Evolutionary conservation across 2,329 filamentous ascomycete species (phyloP), one percentile per base, ranked within the genome.

Genomic region (Boeremia lycopersici): DNA sequence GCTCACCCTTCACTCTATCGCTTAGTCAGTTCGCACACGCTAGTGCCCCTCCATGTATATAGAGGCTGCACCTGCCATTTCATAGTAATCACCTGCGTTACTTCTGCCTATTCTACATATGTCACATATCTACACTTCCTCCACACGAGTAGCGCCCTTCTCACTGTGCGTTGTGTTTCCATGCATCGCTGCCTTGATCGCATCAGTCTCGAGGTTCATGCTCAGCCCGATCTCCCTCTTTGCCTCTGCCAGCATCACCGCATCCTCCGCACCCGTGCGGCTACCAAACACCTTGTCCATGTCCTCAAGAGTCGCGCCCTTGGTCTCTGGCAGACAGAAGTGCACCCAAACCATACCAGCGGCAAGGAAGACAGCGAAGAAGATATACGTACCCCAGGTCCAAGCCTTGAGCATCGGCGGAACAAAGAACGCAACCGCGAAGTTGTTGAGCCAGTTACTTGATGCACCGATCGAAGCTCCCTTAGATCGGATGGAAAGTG

Each of bases 401-500:
- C 72, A 70, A 10, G 56, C 49, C 25, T 61, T 62, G 6, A 76
- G 61, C 72, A 76, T 75, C 9, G 65, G 61, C 7, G 71, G 72
- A 19, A 69, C 69, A 47, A 65, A 67, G 50, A 74, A 66, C 6
- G 67, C 72, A 26, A 77, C 71, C 28, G 72, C 71, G 47, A 78
- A 77, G 52, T 77, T 76, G 45, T 69, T 70, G 26, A 70, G 53
- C 74, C 74, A 77, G 48, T 73, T 77, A 8, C 64, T 67, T 4
- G 71, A 74, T 2, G 72, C 71, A 17, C 68, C 69, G 36, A 76
- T 70, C 2, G 70, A 70, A 29, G 66, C 68, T 44, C 71, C 74
- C 56, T 75, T 74, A 26, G 73, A 69, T n/a, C 74, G 71, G 33
- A 73, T 73, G 9, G 65, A 69, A 17, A 74, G 63, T 2, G 72